Evolutionary conservation across 2,329 filamentous ascomycete genomes (phyloP).

Genomic region (Colletotrichum lentis): DNA sequence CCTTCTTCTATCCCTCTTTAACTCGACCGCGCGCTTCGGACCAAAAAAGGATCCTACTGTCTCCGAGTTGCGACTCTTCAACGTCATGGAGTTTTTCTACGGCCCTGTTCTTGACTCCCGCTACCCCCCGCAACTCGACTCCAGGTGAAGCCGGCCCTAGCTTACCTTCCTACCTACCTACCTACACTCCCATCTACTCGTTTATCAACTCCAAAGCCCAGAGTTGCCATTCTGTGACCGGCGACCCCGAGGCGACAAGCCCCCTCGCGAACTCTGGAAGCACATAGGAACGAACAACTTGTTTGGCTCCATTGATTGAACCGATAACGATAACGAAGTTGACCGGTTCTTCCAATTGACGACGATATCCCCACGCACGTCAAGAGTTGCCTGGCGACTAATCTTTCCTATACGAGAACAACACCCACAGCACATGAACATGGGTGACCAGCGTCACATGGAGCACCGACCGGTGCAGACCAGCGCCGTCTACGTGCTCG

Average conservation of each 20-base stretch:
- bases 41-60: constrained; percentile 7
- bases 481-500: constrained; percentile 59
- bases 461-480: constrained; percentile 59
- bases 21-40: constrained; percentile 35
- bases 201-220: background rate
- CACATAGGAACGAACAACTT: background rate
- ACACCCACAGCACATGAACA: constrained; percentile 1
- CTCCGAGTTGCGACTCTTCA: constrained; percentile 22
- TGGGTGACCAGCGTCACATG: constrained; percentile 34
- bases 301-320: background rate
- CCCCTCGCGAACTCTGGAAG: constrained; percentile 3
- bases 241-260: background rate
- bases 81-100: constrained; percentile 32
- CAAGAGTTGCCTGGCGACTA: too few relatives aligned
- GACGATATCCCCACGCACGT: background rate
- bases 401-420: background rate
- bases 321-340: constrained; percentile 24
- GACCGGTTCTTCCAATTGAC: constrained; percentile 6
- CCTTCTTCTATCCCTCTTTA: constrained; percentile 13
- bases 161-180: background rate
- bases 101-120: background rate
- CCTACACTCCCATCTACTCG: background rate
- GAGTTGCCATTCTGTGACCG: background rate
- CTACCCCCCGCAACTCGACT: constrained; percentile 26
- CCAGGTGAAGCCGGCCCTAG: constrained; percentile 15